phyloP scores from a whole-genome alignment of 148 eudicot species.

The Fagopyrum tataricum region DNA sequence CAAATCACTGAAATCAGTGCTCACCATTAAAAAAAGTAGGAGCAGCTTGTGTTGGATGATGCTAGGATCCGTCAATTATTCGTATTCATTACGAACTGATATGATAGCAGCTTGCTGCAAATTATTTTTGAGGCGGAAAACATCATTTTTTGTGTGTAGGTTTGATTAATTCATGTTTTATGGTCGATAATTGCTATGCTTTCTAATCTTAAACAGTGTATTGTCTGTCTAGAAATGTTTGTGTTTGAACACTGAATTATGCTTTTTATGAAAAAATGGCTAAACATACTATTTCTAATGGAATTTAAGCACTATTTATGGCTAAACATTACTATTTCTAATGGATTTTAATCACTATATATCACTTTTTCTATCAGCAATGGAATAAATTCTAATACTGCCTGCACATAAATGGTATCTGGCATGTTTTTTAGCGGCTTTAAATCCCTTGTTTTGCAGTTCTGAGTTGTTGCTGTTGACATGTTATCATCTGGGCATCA shows the following conservation, averaged over 20 bases:
- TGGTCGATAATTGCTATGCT: background rate
- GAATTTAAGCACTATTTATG: too few species aligned
- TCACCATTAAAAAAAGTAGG: background rate
- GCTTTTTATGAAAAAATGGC: background rate
- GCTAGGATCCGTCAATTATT: background rate
- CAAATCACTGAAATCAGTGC: background rate
- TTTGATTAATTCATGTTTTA: background rate
- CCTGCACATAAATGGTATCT: background rate
- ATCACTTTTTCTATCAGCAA: background rate
- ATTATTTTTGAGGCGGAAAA: background rate
- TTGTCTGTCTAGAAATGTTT: slow-evolving; percentile 9
- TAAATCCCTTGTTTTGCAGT: background rate
- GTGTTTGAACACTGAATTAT: slow-evolving; percentile 19
- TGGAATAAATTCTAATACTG: background rate
- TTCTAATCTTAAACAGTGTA: slow-evolving; percentile 33
- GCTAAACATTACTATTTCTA: too few species aligned
- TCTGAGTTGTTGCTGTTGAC: background rate
- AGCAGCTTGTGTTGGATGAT: slow-evolving; percentile 2
- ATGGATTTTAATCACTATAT: background rate
- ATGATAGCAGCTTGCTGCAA: background rate
- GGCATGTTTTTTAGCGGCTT: background rate
- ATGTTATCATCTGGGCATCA: background rate
- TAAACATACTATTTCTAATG: background rate
- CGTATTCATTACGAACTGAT: background rate
- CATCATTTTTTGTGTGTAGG: slow-evolving; percentile 10